phyloP scores from a whole-genome alignment of 305 asterid species.

The Solanum aculeatissimum region DNA sequence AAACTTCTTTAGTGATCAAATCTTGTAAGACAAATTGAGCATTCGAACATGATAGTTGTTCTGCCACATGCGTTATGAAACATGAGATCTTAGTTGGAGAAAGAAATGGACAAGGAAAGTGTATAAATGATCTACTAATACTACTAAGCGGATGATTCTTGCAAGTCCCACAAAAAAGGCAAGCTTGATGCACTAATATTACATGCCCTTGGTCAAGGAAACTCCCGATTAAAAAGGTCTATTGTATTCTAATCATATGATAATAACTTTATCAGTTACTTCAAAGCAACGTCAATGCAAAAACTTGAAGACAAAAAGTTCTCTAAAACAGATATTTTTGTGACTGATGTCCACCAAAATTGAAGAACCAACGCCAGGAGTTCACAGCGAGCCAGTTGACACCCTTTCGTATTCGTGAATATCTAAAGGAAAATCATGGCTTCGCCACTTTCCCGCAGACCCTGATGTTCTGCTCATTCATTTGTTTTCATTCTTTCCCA shows the following conservation, averaged over 20 bases:
- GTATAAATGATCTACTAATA: no score
- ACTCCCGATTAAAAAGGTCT: no score
- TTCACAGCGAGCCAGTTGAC: background rate
- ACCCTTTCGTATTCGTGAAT: background rate
- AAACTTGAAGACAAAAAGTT: no score
- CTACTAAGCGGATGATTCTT: no score
- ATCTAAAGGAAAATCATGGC: background rate
- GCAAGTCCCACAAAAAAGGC: no score
- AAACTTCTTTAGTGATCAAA: background rate
- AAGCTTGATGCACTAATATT: no score
- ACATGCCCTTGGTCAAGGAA: no score
- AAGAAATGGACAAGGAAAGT: background rate
- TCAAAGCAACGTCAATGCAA: no score
- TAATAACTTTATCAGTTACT: no score
- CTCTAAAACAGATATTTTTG: no score
- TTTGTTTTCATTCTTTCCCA: background rate
- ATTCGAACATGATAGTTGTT: background rate
- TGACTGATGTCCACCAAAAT: background rate
- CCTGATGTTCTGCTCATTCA: background rate
- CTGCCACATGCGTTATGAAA: background rate
- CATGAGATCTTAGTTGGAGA: background rate
- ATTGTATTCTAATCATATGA: no score
- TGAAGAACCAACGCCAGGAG: background rate
- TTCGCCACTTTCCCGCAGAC: background rate
- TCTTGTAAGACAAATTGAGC: background rate